Evolutionary conservation across 2,329 filamentous ascomycete genomes (phyloP), one percentile per base, ranked within the genome.

Genomic region (Trichoderma hamatum): DNA sequence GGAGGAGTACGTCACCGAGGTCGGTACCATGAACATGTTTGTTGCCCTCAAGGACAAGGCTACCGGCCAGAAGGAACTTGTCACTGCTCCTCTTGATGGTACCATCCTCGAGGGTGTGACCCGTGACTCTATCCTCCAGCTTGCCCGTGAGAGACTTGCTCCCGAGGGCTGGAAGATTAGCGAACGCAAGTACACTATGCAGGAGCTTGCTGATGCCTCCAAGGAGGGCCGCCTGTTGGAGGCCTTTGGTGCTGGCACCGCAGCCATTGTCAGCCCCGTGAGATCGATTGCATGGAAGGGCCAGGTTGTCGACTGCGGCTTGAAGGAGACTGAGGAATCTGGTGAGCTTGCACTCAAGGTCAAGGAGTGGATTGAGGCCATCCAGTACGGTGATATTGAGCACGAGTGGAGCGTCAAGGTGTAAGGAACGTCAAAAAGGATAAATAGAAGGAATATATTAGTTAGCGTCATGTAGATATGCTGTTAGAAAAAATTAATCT

Each of bases 1-100:
- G 77, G 93, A 98, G 81, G 93, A 98, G 80, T 97, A 91, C 77
- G 90, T 98, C 69, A 99, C 96, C 58, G 96, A 99, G 82, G 96
- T 97, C 68, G 96, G 96, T 76, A 98, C 96, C 69, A 99, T 99
- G 96, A 99, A 99, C 83, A 89, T 99, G 79, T 99, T 98, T 77
- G 90, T 91, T 36, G 94, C 92, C 52, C 82, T 98, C 75, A 89
- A 89, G 82, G 89, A 96, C 84, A 92, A 92, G 85, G 86, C 92
- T 80, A 96, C 93, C 14, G 96, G 95, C 9, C 88, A 94, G 82
- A 95, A 94, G 77, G 94, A 97, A 84, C 88, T 99, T 65, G 80
- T 97, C 75, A 99, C 96, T n/a, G 93, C 95, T 46, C 96, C 96
- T 28, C 86, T 99, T 16, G 96, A 99, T 79, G 96, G 96, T 62